Evolutionary conservation across 2,329 filamentous ascomycete species (phyloP), one percentile per base, ranked within the genome.

Genomic region (Curvularia hawaiiensis): DNA sequence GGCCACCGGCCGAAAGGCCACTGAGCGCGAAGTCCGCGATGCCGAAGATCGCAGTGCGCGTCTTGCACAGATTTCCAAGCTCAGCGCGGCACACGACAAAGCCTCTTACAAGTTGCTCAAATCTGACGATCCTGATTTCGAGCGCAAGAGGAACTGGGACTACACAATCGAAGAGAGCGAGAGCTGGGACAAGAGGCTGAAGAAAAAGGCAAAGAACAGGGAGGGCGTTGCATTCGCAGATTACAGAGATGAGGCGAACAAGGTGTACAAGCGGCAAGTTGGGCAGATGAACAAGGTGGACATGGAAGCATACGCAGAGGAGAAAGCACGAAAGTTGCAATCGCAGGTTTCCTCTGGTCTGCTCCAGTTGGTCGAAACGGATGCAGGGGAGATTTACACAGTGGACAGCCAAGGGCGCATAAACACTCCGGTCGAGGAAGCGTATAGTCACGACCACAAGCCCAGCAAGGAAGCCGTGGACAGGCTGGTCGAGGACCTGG

Each of bases 81-180:
- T 98, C n/a, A 88, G 90, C 63, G 90, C 93, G 61, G 92, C 92
- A 71, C 90, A 92, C 69, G 93, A 91, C 54, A 88, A 95, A 65
- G 94, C 95, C 20, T 88, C 90, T 6, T 92, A 97, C 76, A 99
- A 98, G 73, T 86, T 99, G 0, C 84, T 97, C 43, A 97, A 97
- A 80, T 91, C 92, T 4, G 92, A 97, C 69, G 88, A 92, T 1
- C 92, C 91, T 54, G 95, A 98, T 76, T 99, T 98, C 72, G 95
- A 99, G 82, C 90, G 95, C 65, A 97, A 98, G 79, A 88, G 95
- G 40, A 95, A 95, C 1, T 99, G 95, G 95, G 95, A 98, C 79
- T 99, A 95, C 91, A 99, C 95, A 0, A 82, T 94, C 7, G 95
- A 99, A 63, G 95, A 99, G 79, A 90, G 88, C 67, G 95, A 97